Evolutionary conservation across 1,139 yeast genomes (phyloP).

Genomic region (Spencermartinsiella ligniputridi): DNA sequence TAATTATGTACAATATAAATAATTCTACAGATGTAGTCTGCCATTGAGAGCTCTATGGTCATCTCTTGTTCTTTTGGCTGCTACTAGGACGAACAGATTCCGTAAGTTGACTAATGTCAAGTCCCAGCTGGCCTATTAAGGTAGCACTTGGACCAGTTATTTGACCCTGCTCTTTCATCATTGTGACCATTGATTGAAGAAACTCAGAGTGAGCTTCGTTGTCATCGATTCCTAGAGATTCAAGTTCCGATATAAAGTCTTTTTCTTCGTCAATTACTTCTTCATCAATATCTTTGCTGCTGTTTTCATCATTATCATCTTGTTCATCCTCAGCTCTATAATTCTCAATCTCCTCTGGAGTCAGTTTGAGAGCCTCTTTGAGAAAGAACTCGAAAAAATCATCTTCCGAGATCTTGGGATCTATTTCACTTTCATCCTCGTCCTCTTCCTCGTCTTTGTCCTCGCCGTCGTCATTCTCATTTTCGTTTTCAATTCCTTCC

Average conservation of each 20-base stretch:
- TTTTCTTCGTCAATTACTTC: slow-evolving; percentile 19
- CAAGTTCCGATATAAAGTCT: slow-evolving; percentile 23
- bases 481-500: slow-evolving; percentile 8
- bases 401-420: slow-evolving; percentile 51
- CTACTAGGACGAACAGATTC: too few species aligned
- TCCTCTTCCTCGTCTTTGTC: slow-evolving; percentile 23
- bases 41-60: too few species aligned
- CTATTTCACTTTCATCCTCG: slow-evolving; percentile 17
- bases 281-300: slow-evolving; percentile 8
- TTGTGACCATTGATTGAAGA: slow-evolving; percentile 25
- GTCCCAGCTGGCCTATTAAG: slow-evolving; percentile 31
- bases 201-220: slow-evolving; percentile 27
- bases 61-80: too few species aligned
- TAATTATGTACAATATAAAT: too few species aligned
- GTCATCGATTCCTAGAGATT: slow-evolving; percentile 22
- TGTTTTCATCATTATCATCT: not conserved
- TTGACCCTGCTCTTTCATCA: slow-evolving; percentile 32
- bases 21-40: too few species aligned
- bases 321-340: slow-evolving; percentile 24
- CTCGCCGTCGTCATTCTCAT: slow-evolving; percentile 7
- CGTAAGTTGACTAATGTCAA: slow-evolving; percentile 1
- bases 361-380: slow-evolving; percentile 46
- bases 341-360: slow-evolving; percentile 38
- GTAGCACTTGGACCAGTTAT: slow-evolving; percentile 38
- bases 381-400: slow-evolving; percentile 59